Base-by-base conservation (phyloP, 192 early-diverging fungal genomes). In the Coemansia sp. region DNA sequence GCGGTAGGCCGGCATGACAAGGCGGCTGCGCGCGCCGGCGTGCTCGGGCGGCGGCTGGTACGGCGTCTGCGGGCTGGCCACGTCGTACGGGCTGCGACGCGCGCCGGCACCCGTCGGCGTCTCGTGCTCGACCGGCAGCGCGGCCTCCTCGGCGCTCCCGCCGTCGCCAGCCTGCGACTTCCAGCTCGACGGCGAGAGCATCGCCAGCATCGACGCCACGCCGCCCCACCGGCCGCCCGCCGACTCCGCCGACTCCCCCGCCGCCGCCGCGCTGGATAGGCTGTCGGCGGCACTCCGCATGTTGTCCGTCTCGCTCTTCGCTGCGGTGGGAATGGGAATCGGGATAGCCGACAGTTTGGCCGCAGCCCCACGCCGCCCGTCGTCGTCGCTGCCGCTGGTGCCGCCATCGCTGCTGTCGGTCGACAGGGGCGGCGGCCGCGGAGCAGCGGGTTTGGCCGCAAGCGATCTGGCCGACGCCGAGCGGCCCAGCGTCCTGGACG, bases 101-200 rank as follows among this genome's bases (percentile, higher is more conserved):
- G 32, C 70, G 38, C 19, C 48, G 8, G 13, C 41, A 0, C 23
- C 48, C 1, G 70, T 64, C 3, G 78, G 78, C 15, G 78, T 78
- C 49, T 78, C 71, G 1, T 60, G 62, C 53, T 48, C 49, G 3
- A 18, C 18, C 26, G 23, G 23, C 48, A 19, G 69, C 38, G 47
- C 47, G 9, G 57, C 16, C 12, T 54, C 52, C 12, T 56, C 48
- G 6, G 41, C 63, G 9, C 37, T 49, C 39, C 41, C 41, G 7
- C 49, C 52, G 8, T 49, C 41, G 7, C 49, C 52, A 8, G 41
- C 21, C 63, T 73, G 71, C 38, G 70, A 45, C 62, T 82, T 82
- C 79, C 79, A 82, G 74, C 71, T 82, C 18, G 74, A 70, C 19
- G 79, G 79, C 52, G 79, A 81, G 41, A 81, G 61, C 67, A 81